A percentile compares a stretch with the other conserved stretches of the same genome.
These are phyloP conservation scores for Volvox africanus DNA, from an alignment of 139 green algal species.

Conservation along the genomic window DNA sequence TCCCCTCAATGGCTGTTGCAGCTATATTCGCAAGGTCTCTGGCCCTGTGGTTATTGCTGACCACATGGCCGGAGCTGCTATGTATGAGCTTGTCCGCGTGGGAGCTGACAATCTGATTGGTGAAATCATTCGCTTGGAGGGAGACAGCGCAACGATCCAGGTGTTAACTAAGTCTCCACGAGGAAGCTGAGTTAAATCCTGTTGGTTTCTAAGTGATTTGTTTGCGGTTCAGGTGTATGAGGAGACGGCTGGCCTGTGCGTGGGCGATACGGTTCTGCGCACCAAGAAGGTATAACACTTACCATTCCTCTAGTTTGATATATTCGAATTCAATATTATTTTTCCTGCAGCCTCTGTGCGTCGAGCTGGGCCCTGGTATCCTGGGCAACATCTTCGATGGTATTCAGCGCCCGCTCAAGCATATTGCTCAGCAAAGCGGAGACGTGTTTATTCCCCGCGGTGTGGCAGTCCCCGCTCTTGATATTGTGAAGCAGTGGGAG, in stretches of 20 bases:
- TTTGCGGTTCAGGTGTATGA: conserved; percentile 90
- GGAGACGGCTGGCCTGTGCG: conserved; percentile 96
- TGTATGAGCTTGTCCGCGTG: conserved; percentile 99
- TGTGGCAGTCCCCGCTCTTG: conserved; percentile 93
- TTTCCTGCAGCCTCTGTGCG: conserved; percentile 87
- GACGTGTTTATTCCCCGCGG: conserved; percentile 98
- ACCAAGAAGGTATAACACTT: conserved; percentile 86
- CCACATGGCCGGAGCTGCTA: conserved; percentile 93
- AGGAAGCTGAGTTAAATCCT: not conserved
- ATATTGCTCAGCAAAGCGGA: conserved; percentile 83
- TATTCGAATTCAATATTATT: not conserved
- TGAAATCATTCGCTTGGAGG: conserved; percentile 99
- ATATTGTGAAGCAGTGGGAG: conserved; percentile 90
- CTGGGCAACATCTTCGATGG: conserved; percentile 99
- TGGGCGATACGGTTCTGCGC: conserved; percentile 90
- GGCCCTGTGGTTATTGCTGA: conserved; percentile 96
- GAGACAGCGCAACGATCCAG: conserved; percentile 97
- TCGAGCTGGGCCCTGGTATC: conserved; percentile 97
- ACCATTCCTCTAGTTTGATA: not conserved
- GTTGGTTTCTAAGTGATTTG: not conserved
- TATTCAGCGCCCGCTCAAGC: conserved; percentile 97
- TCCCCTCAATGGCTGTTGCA: conserved; percentile 31
- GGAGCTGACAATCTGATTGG: conserved; percentile 95
- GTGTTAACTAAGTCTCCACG: conserved; percentile 46
- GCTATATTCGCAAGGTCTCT: conserved; percentile 93